phyloP scores from a whole-genome alignment of 2,329 filamentous ascomycete species.

The Xylariaceae sp. region DNA sequence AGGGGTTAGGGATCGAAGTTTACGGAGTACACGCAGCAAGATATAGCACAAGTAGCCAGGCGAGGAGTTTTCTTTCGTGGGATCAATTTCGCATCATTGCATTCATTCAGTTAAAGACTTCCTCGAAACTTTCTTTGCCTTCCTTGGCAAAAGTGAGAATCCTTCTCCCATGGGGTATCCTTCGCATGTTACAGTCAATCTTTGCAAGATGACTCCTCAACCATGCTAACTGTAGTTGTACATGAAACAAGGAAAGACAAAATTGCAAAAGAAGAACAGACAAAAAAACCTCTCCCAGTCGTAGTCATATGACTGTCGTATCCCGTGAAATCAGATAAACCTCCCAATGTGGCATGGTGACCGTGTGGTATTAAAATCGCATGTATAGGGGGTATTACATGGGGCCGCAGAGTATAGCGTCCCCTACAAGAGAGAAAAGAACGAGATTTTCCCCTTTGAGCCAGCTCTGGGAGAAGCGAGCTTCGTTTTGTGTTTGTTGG shows the following conservation, averaged over 20 bases:
- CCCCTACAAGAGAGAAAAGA: conserved; percentile 19
- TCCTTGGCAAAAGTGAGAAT: conserved; percentile 17
- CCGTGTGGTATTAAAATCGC: conserved; percentile 23
- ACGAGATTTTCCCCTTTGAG: conserved; percentile 21
- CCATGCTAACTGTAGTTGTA: conserved; percentile 24
- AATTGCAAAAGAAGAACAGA: no score
- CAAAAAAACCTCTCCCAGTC: conserved; percentile 6
- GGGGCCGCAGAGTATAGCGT: conserved; percentile 15
- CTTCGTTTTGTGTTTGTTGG: conserved; percentile 2
- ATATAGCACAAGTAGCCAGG: no score
- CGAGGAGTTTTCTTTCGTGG: no score
- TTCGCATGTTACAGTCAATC: conserved; percentile 25
- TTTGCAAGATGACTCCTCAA: conserved; percentile 24
- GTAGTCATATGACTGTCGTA: conserved; percentile 19
- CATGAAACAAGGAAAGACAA: no score
- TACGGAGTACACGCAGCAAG: no score
- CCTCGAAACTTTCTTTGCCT: no score
- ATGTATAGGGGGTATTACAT: conserved; percentile 22
- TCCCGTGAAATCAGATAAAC: conserved; percentile 19
- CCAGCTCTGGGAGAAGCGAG: conserved; percentile 23
- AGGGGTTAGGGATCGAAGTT: no score
- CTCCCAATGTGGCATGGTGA: conserved; percentile 18
- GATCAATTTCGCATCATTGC: conserved; percentile 14
- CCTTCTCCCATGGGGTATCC: conserved; percentile 29
- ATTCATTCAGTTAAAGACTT: conserved; percentile 11